Evolutionary conservation across 1,284 basidiomycete genomes (phyloP).

Genomic region (Sphaerobolus stellatus): DNA sequence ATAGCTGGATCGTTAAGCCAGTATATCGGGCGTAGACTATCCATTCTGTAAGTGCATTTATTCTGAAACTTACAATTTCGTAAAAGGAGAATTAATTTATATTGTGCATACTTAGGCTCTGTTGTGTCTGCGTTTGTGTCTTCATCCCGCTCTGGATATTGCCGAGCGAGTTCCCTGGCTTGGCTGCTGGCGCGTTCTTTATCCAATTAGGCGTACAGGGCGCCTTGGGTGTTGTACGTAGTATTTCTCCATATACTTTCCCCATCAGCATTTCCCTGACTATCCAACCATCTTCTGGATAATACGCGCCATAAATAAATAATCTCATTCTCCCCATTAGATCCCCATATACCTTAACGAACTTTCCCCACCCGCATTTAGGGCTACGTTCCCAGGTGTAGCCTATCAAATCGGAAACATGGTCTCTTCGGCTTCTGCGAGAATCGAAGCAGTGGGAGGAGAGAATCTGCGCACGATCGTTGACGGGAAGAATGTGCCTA

Average conservation of each 20-base stretch:
- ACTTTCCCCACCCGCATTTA: conserved; percentile 89
- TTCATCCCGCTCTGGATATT: conserved; percentile 88
- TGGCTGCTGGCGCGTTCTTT: conserved; percentile 81
- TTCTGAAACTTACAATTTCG: too few relatives aligned
- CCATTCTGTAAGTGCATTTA: conserved; percentile 69
- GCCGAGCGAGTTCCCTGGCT: conserved; percentile 61
- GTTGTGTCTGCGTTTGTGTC: conserved; percentile 26
- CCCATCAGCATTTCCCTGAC: conserved; percentile 82
- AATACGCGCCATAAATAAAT: too few relatives aligned
- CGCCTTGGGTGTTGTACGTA: conserved; percentile 72
- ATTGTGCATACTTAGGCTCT: background rate
- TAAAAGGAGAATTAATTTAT: conserved; percentile 34
- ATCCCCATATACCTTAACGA: conserved; percentile 89
- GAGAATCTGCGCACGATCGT: conserved; percentile 56
- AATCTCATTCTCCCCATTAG: conserved; percentile 33
- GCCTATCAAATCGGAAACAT: conserved; percentile 90
- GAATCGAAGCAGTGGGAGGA: conserved; percentile 86
- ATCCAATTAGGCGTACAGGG: conserved; percentile 85
- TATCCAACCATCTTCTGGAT: too few relatives aligned
- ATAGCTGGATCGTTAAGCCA: conserved; percentile 81
- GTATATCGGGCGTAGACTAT: conserved; percentile 84
- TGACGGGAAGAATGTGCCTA: conserved; percentile 57
- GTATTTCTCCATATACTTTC: conserved; percentile 47
- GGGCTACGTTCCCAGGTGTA: conserved; percentile 90
- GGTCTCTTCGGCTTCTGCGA: conserved; percentile 84